Evolutionary conservation across 1,139 yeast species (phyloP), one percentile per base, ranked within the genome.

Genomic region (Lodderomyces orthopsilosis): DNA sequence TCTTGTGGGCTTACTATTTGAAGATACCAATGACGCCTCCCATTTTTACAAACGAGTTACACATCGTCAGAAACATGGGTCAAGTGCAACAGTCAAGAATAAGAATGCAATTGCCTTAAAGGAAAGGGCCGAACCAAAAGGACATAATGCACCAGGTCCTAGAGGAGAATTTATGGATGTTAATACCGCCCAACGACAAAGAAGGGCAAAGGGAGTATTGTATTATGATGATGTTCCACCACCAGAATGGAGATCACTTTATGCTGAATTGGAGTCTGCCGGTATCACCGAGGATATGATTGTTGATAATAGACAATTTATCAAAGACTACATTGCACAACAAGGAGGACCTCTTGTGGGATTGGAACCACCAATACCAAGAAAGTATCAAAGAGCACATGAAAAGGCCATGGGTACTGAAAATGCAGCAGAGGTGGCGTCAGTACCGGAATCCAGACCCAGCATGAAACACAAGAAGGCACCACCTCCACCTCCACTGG

Each of bases 221-320:
- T 86, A 84, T 59, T 86, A 87, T 57, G 95, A 87, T 57, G 88
- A 74, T 50, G 77, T 76, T 40, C 95, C 95, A 1, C 95, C 95
- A 6, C 84, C 86, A 4, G 95, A 87, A 61, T 88, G 95, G 96
- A 65, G 91, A 38, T 72, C 85, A 1, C 72, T 89, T 44, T 86
- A 88, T 51, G 68, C 78, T 5, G 93, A 85, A 57, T 70, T 89
- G 45, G 94, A 83, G 32, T 72, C 78, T 17, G 85, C 86, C 42
- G 96, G 96, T 0, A 88, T 89, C 46, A 66, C 90, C 0, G 95
- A 88, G 56, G 95, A 88, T 54, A 85, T 86, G 91, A 87, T 89
- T 62, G 94, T 93, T 1, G 94, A 86, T 47, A 86, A 87, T 57
- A 73, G 90, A 49, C 87, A 85, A 49, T 87, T 87, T 58, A 87